Percentiles rank a stretch among this genome's conserved stretches.
phyloP scores from a whole-genome alignment of 129 eudicot genomes.

The Artemisia tridentata region DNA sequence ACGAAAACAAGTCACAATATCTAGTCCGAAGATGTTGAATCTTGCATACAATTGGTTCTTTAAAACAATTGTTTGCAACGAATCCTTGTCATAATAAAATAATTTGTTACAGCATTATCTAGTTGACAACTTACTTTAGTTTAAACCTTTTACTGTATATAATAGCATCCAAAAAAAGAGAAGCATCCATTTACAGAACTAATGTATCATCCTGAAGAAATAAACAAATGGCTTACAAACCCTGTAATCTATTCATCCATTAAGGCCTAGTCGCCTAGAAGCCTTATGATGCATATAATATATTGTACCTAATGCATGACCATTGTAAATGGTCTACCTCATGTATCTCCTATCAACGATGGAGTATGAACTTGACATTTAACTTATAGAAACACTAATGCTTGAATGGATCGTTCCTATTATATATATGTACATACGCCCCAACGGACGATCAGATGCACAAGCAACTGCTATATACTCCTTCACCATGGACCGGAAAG shows the following conservation, averaged over 20 bases:
- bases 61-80: too few relatives aligned
- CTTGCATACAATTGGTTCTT: too few relatives aligned
- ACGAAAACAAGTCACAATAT: too few relatives aligned
- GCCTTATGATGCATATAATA: conserved; percentile 10
- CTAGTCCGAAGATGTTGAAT: too few relatives aligned
- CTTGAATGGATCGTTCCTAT: conserved; percentile 19
- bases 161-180: not conserved
- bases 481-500: conserved; percentile 87
- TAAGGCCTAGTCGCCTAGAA: conserved; percentile 7
- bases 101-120: too few relatives aligned
- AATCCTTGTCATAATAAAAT: too few relatives aligned
- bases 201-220: conserved; percentile 14
- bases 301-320: conserved; percentile 16
- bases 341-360: conserved; percentile 17
- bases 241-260: conserved; percentile 16
- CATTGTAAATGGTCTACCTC: conserved; percentile 10
- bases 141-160: not conserved
- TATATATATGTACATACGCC: conserved; percentile 19
- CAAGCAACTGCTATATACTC: conserved; percentile 6
- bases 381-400: conserved; percentile 27
- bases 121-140: not conserved
- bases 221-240: conserved; percentile 18
- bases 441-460: conserved; percentile 5
- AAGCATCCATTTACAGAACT: conserved; percentile 4
- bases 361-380: conserved; percentile 7